Percentiles rank a stretch among this genome's conserved stretches.
Conservation (phyloP, 1,284 basidiomycete species). For the Volvariella surrecta region DNA sequence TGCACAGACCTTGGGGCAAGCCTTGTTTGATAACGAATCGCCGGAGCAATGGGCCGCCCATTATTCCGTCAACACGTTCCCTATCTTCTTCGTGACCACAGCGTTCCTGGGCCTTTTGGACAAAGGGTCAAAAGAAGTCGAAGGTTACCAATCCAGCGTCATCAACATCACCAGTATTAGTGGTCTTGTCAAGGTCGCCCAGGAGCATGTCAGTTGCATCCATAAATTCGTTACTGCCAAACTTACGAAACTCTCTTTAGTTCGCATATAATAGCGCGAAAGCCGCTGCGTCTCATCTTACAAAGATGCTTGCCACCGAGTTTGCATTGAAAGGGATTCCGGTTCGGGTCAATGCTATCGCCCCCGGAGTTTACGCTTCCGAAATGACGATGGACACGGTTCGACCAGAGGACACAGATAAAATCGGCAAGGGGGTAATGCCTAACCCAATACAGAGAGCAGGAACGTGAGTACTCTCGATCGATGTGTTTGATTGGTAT, state of each 20-base stretch:
- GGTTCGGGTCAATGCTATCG: slow-evolving; percentile 64
- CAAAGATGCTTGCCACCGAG: slow-evolving; percentile 68
- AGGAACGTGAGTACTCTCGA: slow-evolving; percentile 48
- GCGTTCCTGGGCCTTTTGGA: slow-evolving; percentile 71
- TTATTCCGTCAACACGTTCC: slow-evolving; percentile 60
- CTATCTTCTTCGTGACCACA: slow-evolving; percentile 65
- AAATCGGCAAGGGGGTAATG: slow-evolving; percentile 43
- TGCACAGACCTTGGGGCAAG: slow-evolving; percentile 51
- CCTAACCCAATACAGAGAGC: slow-evolving; percentile 54
- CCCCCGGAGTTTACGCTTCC: slow-evolving; percentile 67
- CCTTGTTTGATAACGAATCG: slow-evolving; percentile 60
- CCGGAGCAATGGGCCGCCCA: slow-evolving; percentile 53
- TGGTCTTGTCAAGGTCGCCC: slow-evolving; percentile 57
- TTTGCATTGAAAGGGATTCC: slow-evolving; percentile 58
- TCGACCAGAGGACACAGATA: slow-evolving; percentile 39
- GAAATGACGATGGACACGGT: slow-evolving; percentile 64
- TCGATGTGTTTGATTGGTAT: background rate
- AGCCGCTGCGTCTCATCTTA: slow-evolving; percentile 66
- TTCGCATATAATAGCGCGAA: slow-evolving; percentile 77
- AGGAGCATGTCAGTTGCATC: slow-evolving; percentile 54
- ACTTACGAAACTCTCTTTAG: slow-evolving; percentile 24
- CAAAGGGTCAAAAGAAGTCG: slow-evolving; percentile 53
- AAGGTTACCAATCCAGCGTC: slow-evolving; percentile 50
- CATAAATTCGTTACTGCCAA: background rate
- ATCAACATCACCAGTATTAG: slow-evolving; percentile 75